Evolutionary conservation across 225 moss, liverwort and hornwort species (phyloP).

Genomic region (Straminergon stramineum): DNA sequence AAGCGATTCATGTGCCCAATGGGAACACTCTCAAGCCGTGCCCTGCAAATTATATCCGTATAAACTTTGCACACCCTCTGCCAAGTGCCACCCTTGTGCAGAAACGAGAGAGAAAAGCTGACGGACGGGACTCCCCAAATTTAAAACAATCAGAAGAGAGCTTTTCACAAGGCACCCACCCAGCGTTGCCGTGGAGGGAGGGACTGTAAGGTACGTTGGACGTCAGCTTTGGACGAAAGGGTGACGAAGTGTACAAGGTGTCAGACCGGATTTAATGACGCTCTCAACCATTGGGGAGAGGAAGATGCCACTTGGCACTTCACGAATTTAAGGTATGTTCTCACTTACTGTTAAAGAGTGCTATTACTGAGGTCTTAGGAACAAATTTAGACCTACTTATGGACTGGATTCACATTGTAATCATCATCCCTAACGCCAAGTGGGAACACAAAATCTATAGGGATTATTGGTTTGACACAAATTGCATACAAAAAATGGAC

Average conservation of each 20-base stretch:
- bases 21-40: background rate
- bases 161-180: background rate
- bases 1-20: background rate
- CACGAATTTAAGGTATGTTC: too few relatives aligned
- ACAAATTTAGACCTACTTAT: too few relatives aligned
- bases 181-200: background rate
- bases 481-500: background rate
- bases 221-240: background rate
- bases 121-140: background rate
- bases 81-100: background rate
- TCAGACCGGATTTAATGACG: background rate
- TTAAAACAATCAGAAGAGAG: background rate
- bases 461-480: background rate
- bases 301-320: background rate
- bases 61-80: background rate
- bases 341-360: too few relatives aligned
- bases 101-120: background rate
- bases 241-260: background rate
- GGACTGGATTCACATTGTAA: too few relatives aligned
- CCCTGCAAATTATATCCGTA: background rate
- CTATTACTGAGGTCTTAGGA: too few relatives aligned
- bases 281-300: too few relatives aligned
- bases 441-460: too few relatives aligned
- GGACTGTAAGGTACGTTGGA: background rate
- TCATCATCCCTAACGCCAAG: too few relatives aligned